Percentiles rank a stretch among this genome's conserved stretches.
phyloP scores from a whole-genome alignment of 2,329 filamentous ascomycete species.

The Furcasterigmium sp. region DNA sequence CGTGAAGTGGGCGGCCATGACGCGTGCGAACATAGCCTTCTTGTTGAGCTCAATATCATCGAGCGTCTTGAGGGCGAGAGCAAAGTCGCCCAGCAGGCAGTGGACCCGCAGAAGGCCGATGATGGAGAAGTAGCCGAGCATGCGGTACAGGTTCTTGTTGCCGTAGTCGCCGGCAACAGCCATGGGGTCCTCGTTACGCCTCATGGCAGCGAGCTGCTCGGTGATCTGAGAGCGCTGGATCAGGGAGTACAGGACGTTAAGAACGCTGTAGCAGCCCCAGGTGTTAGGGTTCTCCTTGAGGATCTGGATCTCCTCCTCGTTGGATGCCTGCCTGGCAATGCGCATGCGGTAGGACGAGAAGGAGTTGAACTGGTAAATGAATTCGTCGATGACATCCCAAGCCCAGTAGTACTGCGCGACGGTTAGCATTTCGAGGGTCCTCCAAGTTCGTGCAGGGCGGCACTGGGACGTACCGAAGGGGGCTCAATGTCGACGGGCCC shows the following conservation, averaged over 20 bases:
- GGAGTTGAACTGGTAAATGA: constrained; percentile 99
- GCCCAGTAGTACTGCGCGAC: constrained; percentile 90
- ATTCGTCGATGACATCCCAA: constrained; percentile 99
- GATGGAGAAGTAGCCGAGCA: constrained; percentile 99
- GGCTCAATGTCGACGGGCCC: constrained; percentile 97
- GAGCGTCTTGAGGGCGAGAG: constrained; percentile 94
- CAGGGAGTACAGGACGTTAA: constrained; percentile 98
- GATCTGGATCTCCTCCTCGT: constrained; percentile 86
- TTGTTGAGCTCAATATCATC: constrained; percentile 99
- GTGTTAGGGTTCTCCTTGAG: constrained; percentile 97
- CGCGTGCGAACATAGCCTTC: constrained; percentile 99
- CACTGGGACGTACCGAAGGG: constrained; percentile 71
- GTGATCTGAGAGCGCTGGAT: constrained; percentile 98
- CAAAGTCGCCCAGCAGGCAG: constrained; percentile 95
- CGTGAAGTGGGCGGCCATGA: constrained; percentile 99
- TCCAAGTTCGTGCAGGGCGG: neutral
- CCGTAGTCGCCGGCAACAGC: constrained; percentile 93
- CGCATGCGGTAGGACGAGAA: constrained; percentile 97
- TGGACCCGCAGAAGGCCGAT: constrained; percentile 95
- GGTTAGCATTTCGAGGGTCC: constrained; percentile 6
- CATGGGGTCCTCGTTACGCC: constrained; percentile 84
- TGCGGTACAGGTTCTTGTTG: constrained; percentile 88
- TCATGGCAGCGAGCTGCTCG: constrained; percentile 92
- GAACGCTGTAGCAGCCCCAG: constrained; percentile 98
- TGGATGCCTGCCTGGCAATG: constrained; percentile 75